Evolutionary conservation across 73 alveolate genomes (phyloP).

Genomic region (Tetrahymena elliotti): DNA sequence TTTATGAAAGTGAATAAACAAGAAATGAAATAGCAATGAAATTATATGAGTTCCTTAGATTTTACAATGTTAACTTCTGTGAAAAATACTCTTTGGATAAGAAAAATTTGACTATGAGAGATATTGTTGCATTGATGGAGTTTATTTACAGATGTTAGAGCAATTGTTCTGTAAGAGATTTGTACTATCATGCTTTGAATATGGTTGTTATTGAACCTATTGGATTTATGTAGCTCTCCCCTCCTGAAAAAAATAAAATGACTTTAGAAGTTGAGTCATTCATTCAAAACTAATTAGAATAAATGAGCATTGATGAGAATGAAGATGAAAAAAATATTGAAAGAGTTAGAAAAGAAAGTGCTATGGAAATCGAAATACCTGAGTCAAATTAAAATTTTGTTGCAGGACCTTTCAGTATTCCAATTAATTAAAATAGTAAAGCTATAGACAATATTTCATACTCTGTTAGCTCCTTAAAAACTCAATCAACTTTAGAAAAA

Average conservation of each 20-base stretch:
- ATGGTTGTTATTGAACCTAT: neutral
- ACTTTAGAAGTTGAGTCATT: neutral
- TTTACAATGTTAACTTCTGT: slow-evolving; percentile 6
- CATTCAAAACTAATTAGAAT: neutral
- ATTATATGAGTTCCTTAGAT: slow-evolving; percentile 6
- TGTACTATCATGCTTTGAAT: neutral
- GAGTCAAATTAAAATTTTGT: neutral
- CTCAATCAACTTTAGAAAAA: slow-evolving; percentile 56
- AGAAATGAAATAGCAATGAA: neutral
- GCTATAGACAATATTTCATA: slow-evolving; percentile 34
- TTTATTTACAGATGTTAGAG: slow-evolving; percentile 9
- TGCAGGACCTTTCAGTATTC: slow-evolving; percentile 18
- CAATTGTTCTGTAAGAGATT: neutral
- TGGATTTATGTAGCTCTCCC: neutral
- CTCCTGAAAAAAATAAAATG: neutral
- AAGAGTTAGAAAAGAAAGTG: slow-evolving; percentile 42
- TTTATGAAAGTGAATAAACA: neutral
- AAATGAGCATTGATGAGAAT: slow-evolving; percentile 16
- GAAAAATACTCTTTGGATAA: slow-evolving; percentile 6
- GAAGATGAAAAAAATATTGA: slow-evolving; percentile 41
- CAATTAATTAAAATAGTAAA: neutral
- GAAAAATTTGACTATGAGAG: slow-evolving; percentile 49
- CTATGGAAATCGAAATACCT: slow-evolving; percentile 33
- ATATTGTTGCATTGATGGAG: slow-evolving; percentile 43
- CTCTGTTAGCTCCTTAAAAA: slow-evolving; percentile 70